A percentile compares a stretch with the other conserved stretches of the same genome.
phyloP scores from a whole-genome alignment of 768 basidiomycete species.

The Phanerochaete carnosa region DNA sequence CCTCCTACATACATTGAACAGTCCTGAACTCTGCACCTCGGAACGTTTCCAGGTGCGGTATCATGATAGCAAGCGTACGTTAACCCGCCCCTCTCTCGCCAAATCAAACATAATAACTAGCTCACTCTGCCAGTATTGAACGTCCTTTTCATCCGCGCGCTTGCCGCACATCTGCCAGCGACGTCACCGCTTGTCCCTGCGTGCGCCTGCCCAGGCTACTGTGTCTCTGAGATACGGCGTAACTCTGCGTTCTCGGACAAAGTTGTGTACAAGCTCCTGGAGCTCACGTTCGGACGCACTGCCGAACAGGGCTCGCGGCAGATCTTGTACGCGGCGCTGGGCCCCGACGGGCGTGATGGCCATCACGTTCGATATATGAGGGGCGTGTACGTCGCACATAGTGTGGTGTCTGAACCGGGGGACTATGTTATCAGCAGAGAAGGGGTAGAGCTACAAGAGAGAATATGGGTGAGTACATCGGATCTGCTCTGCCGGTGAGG shows the following conservation, averaged over 20 bases:
- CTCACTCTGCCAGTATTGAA: slow-evolving; percentile 27
- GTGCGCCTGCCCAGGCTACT: slow-evolving; percentile 33
- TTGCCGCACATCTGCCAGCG: slow-evolving; percentile 29
- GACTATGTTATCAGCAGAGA: slow-evolving; percentile 31
- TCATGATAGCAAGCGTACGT: slow-evolving; percentile 1
- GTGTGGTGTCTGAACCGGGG: slow-evolving; percentile 21
- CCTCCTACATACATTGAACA: background rate
- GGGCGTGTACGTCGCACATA: slow-evolving; percentile 16
- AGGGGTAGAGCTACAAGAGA: slow-evolving; percentile 27
- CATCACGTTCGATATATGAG: slow-evolving; percentile 19
- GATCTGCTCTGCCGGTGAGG: background rate
- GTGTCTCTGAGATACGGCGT: slow-evolving; percentile 28
- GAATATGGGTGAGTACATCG: slow-evolving; percentile 30
- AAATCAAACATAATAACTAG: too few species aligned
- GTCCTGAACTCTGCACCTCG: background rate
- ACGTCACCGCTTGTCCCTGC: slow-evolving; percentile 26
- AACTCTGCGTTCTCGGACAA: slow-evolving; percentile 22
- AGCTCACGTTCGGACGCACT: slow-evolving; percentile 27
- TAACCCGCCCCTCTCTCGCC: background rate
- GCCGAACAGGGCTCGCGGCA: slow-evolving; percentile 35
- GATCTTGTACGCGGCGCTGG: slow-evolving; percentile 30
- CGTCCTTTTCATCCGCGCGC: slow-evolving; percentile 33
- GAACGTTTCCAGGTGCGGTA: background rate
- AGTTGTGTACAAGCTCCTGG: slow-evolving; percentile 20
- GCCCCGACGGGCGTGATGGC: slow-evolving; percentile 15